Evolutionary conservation across 768 basidiomycete genomes (phyloP).

Genomic region (Termitomyces sp.): DNA sequence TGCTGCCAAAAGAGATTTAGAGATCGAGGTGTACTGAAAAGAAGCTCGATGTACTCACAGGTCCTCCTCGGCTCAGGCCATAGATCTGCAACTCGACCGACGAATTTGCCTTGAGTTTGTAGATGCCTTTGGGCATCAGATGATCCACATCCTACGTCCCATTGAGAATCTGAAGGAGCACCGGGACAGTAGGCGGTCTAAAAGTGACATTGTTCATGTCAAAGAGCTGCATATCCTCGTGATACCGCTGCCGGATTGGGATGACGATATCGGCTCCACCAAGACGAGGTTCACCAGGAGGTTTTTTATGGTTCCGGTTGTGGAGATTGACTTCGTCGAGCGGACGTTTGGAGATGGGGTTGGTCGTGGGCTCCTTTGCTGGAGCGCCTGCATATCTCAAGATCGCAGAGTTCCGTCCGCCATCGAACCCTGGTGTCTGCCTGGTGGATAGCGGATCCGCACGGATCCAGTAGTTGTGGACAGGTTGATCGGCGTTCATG

Average conservation of each 20-base stretch:
- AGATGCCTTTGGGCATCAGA: background rate
- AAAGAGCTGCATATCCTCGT: background rate
- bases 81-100: slow-evolving; percentile 21
- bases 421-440: background rate
- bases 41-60: background rate
- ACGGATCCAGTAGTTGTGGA: slow-evolving; percentile 51
- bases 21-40: slow-evolving; percentile 2
- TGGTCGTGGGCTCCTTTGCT: background rate
- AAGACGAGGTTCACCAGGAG: background rate
- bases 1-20: slow-evolving; percentile 13
- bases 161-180: slow-evolving; percentile 2
- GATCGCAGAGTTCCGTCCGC: slow-evolving; percentile 1
- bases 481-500: slow-evolving; percentile 39
- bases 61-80: slow-evolving; percentile 4
- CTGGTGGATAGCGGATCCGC: slow-evolving; percentile 8
- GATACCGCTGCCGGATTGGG: background rate
- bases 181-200: background rate
- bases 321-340: slow-evolving; percentile 1
- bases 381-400: background rate
- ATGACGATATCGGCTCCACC: slow-evolving; percentile 1
- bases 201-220: slow-evolving; percentile 1
- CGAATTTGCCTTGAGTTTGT: background rate
- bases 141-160: background rate
- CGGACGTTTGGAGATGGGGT: background rate
- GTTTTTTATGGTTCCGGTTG: background rate